Evolutionary conservation across 2,329 filamentous ascomycete species (phyloP).

Genomic region (Colletotrichum lentis): DNA sequence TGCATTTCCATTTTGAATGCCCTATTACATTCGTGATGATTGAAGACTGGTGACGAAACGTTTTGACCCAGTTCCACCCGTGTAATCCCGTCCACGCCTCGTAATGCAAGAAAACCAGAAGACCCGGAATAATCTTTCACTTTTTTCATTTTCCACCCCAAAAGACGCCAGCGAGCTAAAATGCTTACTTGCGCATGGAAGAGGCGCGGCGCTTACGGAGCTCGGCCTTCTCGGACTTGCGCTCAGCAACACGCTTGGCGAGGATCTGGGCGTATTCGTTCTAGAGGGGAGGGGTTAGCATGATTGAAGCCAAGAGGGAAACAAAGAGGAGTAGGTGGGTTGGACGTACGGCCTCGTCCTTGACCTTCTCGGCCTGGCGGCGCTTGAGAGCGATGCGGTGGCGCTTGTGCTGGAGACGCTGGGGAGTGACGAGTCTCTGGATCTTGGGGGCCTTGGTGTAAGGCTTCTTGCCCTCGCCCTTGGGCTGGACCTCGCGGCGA

Average conservation of each 20-base stretch:
- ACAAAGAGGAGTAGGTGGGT: neutral
- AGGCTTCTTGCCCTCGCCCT: conserved; percentile 95
- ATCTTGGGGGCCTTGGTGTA: conserved; percentile 99
- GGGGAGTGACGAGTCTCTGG: conserved; percentile 98
- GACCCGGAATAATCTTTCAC: conserved; percentile 44
- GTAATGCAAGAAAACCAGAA: conserved; percentile 53
- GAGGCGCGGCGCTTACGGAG: conserved; percentile 95
- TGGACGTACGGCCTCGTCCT: conserved; percentile 93
- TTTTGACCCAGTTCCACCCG: conserved; percentile 35
- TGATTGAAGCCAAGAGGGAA: conserved; percentile 4
- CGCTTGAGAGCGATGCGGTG: conserved; percentile 98
- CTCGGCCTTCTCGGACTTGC: conserved; percentile 93
- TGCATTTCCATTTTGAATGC: conserved; percentile 49
- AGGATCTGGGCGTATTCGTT: conserved; percentile 97
- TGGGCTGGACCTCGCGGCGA: conserved; percentile 95
- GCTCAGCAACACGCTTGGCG: conserved; percentile 95
- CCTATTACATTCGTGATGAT: conserved; percentile 50
- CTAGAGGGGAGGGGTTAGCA: conserved; percentile 60
- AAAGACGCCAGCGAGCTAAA: conserved; percentile 23
- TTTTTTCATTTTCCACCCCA: conserved; percentile 44
- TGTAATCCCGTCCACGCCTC: conserved; percentile 48
- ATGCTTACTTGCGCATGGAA: conserved; percentile 86
- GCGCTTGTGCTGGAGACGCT: conserved; percentile 99
- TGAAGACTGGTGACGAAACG: conserved; percentile 17
- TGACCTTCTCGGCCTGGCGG: conserved; percentile 94